Evolutionary conservation across 2,329 filamentous ascomycete genomes (phyloP).

Genomic region (Nothophoma quercina): DNA sequence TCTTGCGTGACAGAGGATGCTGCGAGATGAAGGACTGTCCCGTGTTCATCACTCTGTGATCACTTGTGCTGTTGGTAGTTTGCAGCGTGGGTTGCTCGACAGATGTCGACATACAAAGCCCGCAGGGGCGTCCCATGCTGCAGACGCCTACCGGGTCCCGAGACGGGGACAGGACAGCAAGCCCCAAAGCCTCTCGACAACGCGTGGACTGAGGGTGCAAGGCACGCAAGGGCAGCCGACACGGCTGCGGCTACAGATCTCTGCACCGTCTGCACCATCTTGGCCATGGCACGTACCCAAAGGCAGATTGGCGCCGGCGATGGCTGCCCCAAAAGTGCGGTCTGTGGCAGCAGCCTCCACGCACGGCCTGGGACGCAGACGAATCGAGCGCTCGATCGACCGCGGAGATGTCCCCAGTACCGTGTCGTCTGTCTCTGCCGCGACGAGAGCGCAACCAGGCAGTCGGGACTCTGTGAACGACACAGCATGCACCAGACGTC

Average conservation of each 20-base stretch:
- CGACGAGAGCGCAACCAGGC: slow-evolving; percentile 37
- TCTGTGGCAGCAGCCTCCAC: slow-evolving; percentile 31
- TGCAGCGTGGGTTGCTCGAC: slow-evolving; percentile 17
- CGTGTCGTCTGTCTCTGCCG: slow-evolving; percentile 30
- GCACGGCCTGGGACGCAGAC: slow-evolving; percentile 30
- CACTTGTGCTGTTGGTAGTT: slow-evolving; percentile 5
- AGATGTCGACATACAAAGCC: slow-evolving; percentile 9
- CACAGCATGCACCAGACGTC: slow-evolving; percentile 22
- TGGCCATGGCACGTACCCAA: slow-evolving; percentile 26
- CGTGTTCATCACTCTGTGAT: slow-evolving; percentile 19
- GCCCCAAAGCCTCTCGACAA: slow-evolving; percentile 27
- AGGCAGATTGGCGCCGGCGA: slow-evolving; percentile 31
- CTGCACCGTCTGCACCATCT: slow-evolving; percentile 23
- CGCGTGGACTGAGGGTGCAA: slow-evolving; percentile 18
- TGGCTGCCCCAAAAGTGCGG: slow-evolving; percentile 33
- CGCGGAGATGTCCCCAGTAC: slow-evolving; percentile 35
- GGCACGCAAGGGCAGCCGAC: slow-evolving; percentile 25
- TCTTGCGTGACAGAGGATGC: slow-evolving; percentile 23
- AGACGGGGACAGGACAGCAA: slow-evolving; percentile 30
- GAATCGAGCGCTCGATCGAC: slow-evolving; percentile 36
- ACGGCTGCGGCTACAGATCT: slow-evolving; percentile 39
- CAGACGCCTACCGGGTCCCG: slow-evolving; percentile 34
- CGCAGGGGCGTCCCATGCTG: slow-evolving; percentile 25
- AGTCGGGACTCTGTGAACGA: slow-evolving; percentile 34
- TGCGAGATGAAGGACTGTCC: slow-evolving; percentile 15